Evolutionary conservation across 768 basidiomycete genomes (phyloP), one percentile per base, ranked within the genome.

Genomic region (Naganishia vaughanmartiniae): DNA sequence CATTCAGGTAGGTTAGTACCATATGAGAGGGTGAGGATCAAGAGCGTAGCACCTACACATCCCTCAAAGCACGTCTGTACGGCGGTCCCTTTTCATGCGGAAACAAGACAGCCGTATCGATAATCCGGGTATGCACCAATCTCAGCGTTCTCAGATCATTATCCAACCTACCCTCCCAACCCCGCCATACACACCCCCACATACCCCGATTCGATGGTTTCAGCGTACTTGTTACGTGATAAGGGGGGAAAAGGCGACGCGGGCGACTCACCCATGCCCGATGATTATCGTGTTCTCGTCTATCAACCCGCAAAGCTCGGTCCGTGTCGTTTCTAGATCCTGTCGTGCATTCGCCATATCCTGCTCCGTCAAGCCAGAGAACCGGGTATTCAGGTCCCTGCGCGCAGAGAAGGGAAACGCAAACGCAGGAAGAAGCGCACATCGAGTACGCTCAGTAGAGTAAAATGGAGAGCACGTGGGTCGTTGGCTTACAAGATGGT

Each of bases 91-190:
- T 84, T 0, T 88, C 81, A 79, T 98, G 96, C 11, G 92, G 93
- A 76, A 94, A 95, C 17, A 83, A 80, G 19, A 90, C 83, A 0
- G 87, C 89, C 0, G 96, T 98, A 76, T 99, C 96, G 34, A 99
- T 85, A 71, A 92, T 89, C 72, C 84, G 86, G 70, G 86, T 66
- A 79, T 99, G 96, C 0, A 98, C 82, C 75, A 98, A 87, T 19
- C 96, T 86, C 73, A 99, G 82, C 10, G 95, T 89, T 79, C 89
- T 90, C 73, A 99, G 83, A 78, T 99, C 96, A 79, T 98, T 98
- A 73, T 98, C 95, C 24, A 98, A 84, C 0, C 89, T 91, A 42
- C 5, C 42, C 42, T 15, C 36, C 36, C 36, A 36, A 12, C 36
- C 36, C 6, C 12, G 36, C 36, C 36, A 36, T 12, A 36, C 36